Evolutionary conservation across 2,329 filamentous ascomycete genomes (phyloP).

Genomic region (Pseudocercospora fijiensis): DNA sequence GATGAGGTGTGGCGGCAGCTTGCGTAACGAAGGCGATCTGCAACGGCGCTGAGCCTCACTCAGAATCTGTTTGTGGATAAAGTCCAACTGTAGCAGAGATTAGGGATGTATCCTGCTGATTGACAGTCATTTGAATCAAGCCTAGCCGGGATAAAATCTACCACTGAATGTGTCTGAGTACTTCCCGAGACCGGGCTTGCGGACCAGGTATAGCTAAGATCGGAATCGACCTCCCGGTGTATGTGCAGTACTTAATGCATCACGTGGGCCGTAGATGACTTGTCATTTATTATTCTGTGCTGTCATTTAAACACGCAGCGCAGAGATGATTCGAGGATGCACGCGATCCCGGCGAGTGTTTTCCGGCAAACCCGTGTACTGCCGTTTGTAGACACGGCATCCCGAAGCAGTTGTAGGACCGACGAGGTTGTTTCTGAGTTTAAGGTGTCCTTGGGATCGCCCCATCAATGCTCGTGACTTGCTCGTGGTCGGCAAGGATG

Average conservation of each 20-base stretch:
- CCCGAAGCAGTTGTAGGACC: constrained; percentile 3
- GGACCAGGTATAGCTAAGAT: too few species aligned
- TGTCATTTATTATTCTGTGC: too few species aligned
- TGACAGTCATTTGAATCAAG: too few species aligned
- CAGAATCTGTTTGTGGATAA: not conserved
- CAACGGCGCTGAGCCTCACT: not conserved
- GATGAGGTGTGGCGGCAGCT: constrained; percentile 13
- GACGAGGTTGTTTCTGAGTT: constrained; percentile 14
- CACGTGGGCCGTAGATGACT: too few species aligned
- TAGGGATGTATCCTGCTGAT: too few species aligned
- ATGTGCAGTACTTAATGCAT: too few species aligned
- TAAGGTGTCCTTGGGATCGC: constrained; percentile 4
- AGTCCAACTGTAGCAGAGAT: not conserved
- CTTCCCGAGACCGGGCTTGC: too few species aligned
- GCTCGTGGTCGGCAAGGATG: constrained; percentile 19
- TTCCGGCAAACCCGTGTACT: constrained; percentile 5
- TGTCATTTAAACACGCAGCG: too few species aligned
- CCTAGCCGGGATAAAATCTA: too few species aligned
- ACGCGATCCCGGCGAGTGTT: constrained; percentile 13
- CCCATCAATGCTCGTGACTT: constrained; percentile 14
- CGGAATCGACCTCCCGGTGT: too few species aligned
- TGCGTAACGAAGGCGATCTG: constrained; percentile 2
- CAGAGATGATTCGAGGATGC: not conserved
- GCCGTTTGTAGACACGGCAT: constrained; percentile 6
- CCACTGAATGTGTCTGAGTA: too few species aligned